phyloP scores from a whole-genome alignment of 2,329 filamentous ascomycete species.

The Fusarium sp. region DNA sequence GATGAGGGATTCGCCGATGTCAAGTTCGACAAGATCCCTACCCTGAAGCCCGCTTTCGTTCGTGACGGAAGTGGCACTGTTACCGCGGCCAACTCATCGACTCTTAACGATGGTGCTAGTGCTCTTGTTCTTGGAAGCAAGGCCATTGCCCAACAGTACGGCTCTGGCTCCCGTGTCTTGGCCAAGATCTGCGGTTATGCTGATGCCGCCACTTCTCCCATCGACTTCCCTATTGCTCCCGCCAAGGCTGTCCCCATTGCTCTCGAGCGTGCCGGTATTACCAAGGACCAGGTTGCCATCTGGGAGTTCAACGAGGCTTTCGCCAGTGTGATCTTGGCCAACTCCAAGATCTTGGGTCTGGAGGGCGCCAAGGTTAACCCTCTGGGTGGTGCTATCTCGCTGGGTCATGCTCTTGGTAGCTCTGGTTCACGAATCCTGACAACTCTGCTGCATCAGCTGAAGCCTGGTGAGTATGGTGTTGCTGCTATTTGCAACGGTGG shows the following conservation, averaged over 20 bases:
- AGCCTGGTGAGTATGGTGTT: slow-evolving; percentile 92
- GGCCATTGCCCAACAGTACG: slow-evolving; percentile 83
- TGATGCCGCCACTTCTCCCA: slow-evolving; percentile 89
- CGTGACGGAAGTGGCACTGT: slow-evolving; percentile 88
- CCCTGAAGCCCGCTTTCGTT: slow-evolving; percentile 91
- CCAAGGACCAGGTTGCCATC: slow-evolving; percentile 88
- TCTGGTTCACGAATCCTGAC: slow-evolving; percentile 92
- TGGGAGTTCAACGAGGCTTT: slow-evolving; percentile 99
- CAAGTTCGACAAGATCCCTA: slow-evolving; percentile 86
- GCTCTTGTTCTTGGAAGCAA: slow-evolving; percentile 88
- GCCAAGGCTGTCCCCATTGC: slow-evolving; percentile 93
- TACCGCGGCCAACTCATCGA: slow-evolving; percentile 93
- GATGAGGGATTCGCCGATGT: slow-evolving; percentile 93
- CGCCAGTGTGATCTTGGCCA: slow-evolving; percentile 93
- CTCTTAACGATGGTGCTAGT: slow-evolving; percentile 93
- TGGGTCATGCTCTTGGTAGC: slow-evolving; percentile 93
- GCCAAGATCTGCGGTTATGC: slow-evolving; percentile 87
- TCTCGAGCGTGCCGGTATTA: slow-evolving; percentile 88
- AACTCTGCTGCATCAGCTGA: slow-evolving; percentile 89
- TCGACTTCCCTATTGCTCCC: slow-evolving; percentile 95
- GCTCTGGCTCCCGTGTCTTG: slow-evolving; percentile 81
- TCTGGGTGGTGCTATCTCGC: slow-evolving; percentile 88
- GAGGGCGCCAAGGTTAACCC: slow-evolving; percentile 85
- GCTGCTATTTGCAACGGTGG: slow-evolving; percentile 98
- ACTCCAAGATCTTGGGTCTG: slow-evolving; percentile 89